These are phyloP conservation scores for Pittosporum tobira DNA, from an alignment of 129 eudicot genomes.

Conservation along the genomic window DNA sequence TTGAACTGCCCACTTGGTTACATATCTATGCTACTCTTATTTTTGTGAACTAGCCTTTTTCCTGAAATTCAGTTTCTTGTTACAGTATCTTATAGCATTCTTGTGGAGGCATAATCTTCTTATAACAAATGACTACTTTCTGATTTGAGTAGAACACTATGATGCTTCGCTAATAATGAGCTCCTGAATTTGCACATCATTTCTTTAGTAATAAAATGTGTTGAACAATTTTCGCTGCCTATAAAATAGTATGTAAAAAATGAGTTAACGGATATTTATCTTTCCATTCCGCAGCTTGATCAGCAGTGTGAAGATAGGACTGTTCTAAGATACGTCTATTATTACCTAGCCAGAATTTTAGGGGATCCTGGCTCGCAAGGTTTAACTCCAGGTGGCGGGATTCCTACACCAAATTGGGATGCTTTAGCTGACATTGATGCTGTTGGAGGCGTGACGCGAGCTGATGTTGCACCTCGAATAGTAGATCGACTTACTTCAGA, in stretches of 20 bases:
- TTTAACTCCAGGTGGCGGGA: slow-evolving; percentile 91
- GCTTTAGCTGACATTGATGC: slow-evolving; percentile 98
- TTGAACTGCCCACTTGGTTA: too few species aligned
- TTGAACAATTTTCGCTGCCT: too few species aligned
- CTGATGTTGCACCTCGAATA: slow-evolving; percentile 92
- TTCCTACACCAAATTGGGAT: slow-evolving; percentile 99
- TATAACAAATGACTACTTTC: not conserved
- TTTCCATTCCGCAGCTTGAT: slow-evolving; percentile 59
- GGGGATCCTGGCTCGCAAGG: slow-evolving; percentile 98
- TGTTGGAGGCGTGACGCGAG: slow-evolving; percentile 95
- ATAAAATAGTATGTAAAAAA: too few species aligned
- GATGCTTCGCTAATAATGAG: not conserved
- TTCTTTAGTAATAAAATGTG: not conserved
- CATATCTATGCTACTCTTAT: too few species aligned
- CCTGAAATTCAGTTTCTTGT: not conserved
- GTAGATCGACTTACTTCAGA: slow-evolving; percentile 77
- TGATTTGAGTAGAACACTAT: too few species aligned
- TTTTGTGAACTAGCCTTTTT: not conserved
- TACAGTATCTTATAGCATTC: not conserved
- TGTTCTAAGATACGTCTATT: slow-evolving; percentile 85
- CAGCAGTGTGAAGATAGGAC: slow-evolving; percentile 97
- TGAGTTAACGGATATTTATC: not conserved
- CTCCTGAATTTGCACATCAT: not conserved
- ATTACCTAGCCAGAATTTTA: slow-evolving; percentile 88
- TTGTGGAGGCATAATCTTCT: not conserved